These are phyloP conservation scores for Elsinoe ampelina DNA, from an alignment of 2,329 filamentous ascomycete genomes.

Conservation along the genomic window DNA sequence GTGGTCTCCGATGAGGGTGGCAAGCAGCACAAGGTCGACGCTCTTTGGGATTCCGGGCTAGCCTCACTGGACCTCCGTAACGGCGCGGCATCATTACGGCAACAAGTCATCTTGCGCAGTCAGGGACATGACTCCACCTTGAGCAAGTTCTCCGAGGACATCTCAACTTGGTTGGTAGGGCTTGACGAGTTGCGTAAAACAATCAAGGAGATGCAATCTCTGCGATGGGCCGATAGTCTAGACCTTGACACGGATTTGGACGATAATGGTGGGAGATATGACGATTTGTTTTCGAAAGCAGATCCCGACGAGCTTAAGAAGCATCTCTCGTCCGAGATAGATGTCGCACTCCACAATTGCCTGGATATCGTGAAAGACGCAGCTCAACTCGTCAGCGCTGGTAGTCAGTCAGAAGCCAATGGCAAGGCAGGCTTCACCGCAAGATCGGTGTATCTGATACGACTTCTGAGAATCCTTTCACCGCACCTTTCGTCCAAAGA, in stretches of 20 bases:
- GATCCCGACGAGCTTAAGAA: constrained; percentile 56
- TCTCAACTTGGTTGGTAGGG: constrained; percentile 63
- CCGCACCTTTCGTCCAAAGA: constrained; percentile 46
- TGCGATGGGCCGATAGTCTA: constrained; percentile 67
- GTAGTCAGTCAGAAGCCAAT: neutral
- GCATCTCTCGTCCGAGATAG: constrained; percentile 27
- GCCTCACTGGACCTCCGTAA: constrained; percentile 19
- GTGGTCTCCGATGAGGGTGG: neutral
- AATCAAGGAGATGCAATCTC: constrained; percentile 55
- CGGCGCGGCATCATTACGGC: constrained; percentile 50
- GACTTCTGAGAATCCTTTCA: constrained; percentile 65
- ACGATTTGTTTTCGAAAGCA: constrained; percentile 60
- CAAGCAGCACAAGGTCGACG: neutral
- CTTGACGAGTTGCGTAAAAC: constrained; percentile 58
- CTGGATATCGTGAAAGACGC: constrained; percentile 25
- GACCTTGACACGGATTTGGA: constrained; percentile 52
- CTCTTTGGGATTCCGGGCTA: constrained; percentile 23
- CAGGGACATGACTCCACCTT: constrained; percentile 64
- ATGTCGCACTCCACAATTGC: constrained; percentile 33
- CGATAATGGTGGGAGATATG: constrained; percentile 41
- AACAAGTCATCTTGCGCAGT: constrained; percentile 57
- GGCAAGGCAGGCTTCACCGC: constrained; percentile 32
- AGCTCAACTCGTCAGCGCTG: neutral
- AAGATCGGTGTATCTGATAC: constrained; percentile 53
- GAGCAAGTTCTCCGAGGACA: constrained; percentile 51